These are phyloP conservation scores for Saccharomycopsis oosterbeekiorum DNA, from an alignment of 805 yeast species.

Conservation along the genomic window DNA sequence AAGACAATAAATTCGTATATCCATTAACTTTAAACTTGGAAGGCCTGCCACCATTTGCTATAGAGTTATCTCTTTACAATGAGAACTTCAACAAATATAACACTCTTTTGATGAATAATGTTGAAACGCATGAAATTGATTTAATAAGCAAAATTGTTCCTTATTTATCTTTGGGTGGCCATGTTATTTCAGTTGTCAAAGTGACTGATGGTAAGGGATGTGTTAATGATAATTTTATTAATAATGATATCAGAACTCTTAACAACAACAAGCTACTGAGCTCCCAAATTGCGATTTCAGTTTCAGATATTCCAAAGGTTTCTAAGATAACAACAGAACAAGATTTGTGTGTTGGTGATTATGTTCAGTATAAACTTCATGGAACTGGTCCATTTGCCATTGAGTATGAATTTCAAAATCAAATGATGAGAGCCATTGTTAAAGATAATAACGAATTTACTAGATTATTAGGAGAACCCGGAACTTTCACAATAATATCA, in stretches of 20 bases:
- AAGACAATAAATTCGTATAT: constrained; percentile 29
- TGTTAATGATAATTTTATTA: constrained; percentile 33
- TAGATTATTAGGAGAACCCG: constrained; percentile 75
- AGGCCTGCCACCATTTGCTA: constrained; percentile 55
- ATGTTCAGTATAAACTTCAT: constrained; percentile 59
- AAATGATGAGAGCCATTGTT: constrained; percentile 45
- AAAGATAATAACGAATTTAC: constrained; percentile 36
- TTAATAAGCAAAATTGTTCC: constrained; percentile 35
- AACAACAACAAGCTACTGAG: constrained; percentile 5
- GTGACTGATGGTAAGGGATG: constrained; percentile 70
- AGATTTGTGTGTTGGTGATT: constrained; percentile 88
- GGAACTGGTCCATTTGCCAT: constrained; percentile 79
- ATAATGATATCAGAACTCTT: constrained; percentile 18
- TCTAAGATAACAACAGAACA: constrained; percentile 30
- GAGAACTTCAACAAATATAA: constrained; percentile 49
- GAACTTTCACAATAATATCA: constrained; percentile 57
- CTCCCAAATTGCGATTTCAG: constrained; percentile 42
- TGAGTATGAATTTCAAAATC: constrained; percentile 61
- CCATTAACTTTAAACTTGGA: constrained; percentile 45
- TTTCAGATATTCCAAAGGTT: constrained; percentile 73
- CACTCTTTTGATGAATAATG: constrained; percentile 33
- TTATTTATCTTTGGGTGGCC: constrained; percentile 59
- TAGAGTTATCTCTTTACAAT: constrained; percentile 50
- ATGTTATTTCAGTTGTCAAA: constrained; percentile 45
- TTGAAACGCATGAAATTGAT: constrained; percentile 30